These are phyloP conservation scores for Pistacia vera DNA, from an alignment of 345 rosid genomes.

Conservation along the genomic window DNA sequence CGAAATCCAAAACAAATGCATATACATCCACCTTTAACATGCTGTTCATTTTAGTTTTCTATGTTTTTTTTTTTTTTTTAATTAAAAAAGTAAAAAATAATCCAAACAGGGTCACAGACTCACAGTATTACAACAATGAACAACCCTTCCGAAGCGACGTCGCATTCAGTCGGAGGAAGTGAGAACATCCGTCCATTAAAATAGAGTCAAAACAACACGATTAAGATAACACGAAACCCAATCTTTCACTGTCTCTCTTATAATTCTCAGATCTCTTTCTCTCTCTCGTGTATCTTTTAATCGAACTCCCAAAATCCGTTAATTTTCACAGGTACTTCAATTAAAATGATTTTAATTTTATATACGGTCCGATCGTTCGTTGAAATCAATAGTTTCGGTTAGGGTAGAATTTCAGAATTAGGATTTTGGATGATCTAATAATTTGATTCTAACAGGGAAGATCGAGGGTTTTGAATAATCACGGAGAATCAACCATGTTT, in stretches of 20 bases:
- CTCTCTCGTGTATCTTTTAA: neutral
- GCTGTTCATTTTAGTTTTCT: no score
- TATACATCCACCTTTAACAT: no score
- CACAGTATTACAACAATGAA: no score
- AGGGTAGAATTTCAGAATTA: neutral
- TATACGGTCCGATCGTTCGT: no score
- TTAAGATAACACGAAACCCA: neutral
- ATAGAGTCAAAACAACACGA: conserved; percentile 11
- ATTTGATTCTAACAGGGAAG: conserved; percentile 23
- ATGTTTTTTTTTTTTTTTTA: no score
- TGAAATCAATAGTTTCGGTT: neutral
- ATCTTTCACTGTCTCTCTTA: neutral
- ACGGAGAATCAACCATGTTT: conserved; percentile 59
- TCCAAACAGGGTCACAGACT: no score
- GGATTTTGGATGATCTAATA: conserved; percentile 20
- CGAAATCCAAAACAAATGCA: no score
- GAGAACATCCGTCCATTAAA: neutral
- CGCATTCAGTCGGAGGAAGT: neutral
- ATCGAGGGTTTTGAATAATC: conserved; percentile 30
- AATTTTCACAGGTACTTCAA: conserved; percentile 12
- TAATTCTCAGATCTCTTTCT: conserved; percentile 17
- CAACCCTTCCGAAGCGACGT: neutral
- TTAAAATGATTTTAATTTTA: neutral
- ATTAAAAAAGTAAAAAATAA: no score
- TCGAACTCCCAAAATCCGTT: neutral